Evolutionary conservation across 352 stramenopile species (phyloP).

Genomic region (Globisporangium paroecandrum): DNA sequence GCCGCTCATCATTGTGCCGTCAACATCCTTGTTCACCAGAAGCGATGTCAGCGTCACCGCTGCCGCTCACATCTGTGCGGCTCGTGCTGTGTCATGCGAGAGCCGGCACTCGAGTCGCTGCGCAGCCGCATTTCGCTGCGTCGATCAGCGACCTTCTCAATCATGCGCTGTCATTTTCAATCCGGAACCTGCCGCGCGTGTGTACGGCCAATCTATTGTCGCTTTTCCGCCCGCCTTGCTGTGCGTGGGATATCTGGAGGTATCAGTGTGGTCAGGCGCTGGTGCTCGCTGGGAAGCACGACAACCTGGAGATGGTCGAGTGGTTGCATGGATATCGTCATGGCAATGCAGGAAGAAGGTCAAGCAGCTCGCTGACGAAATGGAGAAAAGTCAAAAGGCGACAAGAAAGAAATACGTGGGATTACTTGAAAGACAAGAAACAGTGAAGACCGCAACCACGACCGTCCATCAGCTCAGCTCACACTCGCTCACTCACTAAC

Average conservation of each 20-base stretch:
- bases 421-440: background rate
- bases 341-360: no score
- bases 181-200: background rate
- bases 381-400: background rate
- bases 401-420: constrained; percentile 9
- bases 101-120: no score
- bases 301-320: background rate
- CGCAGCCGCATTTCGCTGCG: background rate
- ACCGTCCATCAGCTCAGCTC: background rate
- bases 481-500: background rate
- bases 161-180: background rate
- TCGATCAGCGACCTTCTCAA: background rate
- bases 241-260: background rate
- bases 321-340: background rate
- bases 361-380: background rate
- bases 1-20: no score
- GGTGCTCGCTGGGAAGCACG: background rate
- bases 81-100: background rate
- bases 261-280: background rate
- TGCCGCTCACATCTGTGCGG: background rate
- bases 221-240: background rate
- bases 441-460: background rate
- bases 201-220: background rate
- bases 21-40: no score
- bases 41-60: background rate